Evolutionary conservation across 2,329 filamentous ascomycete genomes (phyloP).

Genomic region (Claviceps sp.): DNA sequence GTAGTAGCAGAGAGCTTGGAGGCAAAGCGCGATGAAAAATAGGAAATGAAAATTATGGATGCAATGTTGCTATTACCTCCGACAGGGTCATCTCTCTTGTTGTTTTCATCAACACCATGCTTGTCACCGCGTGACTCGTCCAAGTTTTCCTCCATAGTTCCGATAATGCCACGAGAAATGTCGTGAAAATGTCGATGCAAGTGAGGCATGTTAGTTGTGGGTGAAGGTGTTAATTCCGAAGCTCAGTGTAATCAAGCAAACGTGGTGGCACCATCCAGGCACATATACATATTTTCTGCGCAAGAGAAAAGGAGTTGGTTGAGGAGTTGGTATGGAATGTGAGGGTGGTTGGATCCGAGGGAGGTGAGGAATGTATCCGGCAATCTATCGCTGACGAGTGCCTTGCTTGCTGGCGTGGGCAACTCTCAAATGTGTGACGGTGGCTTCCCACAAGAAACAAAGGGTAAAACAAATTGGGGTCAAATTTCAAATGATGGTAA

Average conservation of each 20-base stretch:
- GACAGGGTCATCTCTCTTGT: neutral
- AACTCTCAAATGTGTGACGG: conserved; percentile 7
- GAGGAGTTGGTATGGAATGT: conserved; percentile 16
- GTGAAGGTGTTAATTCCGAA: neutral
- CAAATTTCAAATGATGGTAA: conserved; percentile 12
- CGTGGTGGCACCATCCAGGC: neutral
- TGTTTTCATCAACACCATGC: neutral
- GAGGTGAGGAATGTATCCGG: conserved; percentile 14
- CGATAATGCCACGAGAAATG: conserved; percentile 1
- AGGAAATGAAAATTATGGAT: neutral
- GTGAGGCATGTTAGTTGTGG: conserved; percentile 15
- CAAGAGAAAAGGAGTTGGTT: conserved; percentile 2
- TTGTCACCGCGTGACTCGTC: neutral
- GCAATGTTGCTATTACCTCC: conserved; percentile 1
- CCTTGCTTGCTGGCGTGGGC: conserved; percentile 7
- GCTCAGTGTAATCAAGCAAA: neutral
- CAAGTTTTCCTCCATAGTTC: neutral
- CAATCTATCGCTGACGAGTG: conserved; percentile 12
- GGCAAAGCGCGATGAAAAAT: neutral
- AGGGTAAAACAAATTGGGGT: conserved; percentile 11
- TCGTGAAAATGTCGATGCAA: conserved; percentile 16
- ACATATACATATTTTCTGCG: conserved; percentile 8
- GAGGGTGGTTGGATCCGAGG: conserved; percentile 11
- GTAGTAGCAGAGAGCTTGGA: neutral
- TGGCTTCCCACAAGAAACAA: neutral